phyloP scores from a whole-genome alignment of 1,139 yeast species.

The Wickerhamiella pararugosa region DNA sequence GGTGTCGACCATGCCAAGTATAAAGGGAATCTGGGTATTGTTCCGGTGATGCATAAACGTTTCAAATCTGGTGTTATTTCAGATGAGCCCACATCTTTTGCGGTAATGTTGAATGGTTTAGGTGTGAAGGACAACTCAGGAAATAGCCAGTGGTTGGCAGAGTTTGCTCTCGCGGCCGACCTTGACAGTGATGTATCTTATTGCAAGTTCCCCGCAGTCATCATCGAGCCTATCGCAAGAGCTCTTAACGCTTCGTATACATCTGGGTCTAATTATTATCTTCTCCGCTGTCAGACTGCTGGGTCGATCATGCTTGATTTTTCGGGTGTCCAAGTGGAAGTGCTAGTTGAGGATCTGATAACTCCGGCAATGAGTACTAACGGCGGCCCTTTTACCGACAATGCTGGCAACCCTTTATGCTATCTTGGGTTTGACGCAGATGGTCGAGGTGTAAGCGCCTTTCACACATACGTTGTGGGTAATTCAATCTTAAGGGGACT shows the following conservation, averaged over 20 bases:
- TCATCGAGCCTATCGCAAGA: conserved; percentile 28
- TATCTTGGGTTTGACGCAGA: background rate
- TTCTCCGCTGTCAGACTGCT: background rate
- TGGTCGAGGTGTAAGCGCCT: background rate
- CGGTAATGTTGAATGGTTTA: background rate
- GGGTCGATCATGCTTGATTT: background rate
- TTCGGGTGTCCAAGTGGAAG: background rate
- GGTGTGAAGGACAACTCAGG: background rate
- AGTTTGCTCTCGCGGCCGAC: conserved; percentile 12
- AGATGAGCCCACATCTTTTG: background rate
- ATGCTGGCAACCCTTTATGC: background rate
- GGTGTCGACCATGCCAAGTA: conserved; percentile 42
- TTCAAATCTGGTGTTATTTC: no score
- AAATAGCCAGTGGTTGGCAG: background rate
- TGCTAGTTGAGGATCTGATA: background rate
- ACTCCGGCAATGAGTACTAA: background rate
- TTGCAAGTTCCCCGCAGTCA: conserved; percentile 30
- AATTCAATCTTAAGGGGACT: conserved; percentile 32
- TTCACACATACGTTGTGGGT: conserved; percentile 35
- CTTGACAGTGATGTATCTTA: conserved; percentile 50
- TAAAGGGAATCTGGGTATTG: conserved; percentile 29
- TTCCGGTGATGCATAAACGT: conserved; percentile 16
- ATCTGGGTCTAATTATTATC: background rate
- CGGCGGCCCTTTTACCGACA: background rate
- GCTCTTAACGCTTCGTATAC: background rate